Conservation (phyloP, 208 protist genomes). For the Leptomonas pyrrhocoris region DNA sequence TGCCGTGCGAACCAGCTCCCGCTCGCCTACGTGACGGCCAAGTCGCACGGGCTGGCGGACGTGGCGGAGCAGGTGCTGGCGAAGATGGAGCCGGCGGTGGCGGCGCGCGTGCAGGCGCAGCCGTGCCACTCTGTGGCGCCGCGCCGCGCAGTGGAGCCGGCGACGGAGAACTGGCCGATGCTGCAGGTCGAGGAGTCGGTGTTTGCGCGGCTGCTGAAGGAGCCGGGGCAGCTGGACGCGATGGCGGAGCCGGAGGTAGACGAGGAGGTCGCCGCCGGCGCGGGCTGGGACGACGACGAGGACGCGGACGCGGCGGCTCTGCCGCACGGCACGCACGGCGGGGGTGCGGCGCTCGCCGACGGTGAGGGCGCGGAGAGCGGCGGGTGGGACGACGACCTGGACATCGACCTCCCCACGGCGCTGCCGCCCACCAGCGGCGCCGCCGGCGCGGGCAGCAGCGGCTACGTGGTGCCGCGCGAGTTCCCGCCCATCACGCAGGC, state of each 20-base stretch:
- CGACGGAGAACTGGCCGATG: constrained; percentile 84
- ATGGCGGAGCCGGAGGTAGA: constrained; percentile 35
- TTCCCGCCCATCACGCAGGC: constrained; percentile 56
- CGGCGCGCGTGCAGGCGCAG: constrained; percentile 36
- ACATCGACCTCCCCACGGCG: constrained; percentile 60
- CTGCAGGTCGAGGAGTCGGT: constrained; percentile 79
- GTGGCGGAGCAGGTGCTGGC: constrained; percentile 57
- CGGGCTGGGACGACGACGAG: constrained; percentile 66
- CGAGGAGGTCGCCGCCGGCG: constrained; percentile 39
- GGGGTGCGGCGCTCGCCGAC: constrained; percentile 16
- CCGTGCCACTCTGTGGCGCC: constrained; percentile 1
- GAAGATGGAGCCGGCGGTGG: constrained; percentile 59
- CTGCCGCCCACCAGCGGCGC: constrained; percentile 7
- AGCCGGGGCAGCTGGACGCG: constrained; percentile 54
- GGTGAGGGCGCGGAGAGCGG: constrained; percentile 37
- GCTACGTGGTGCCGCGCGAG: constrained; percentile 54
- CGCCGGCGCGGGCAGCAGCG: constrained; percentile 12
- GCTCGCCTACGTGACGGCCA: constrained; percentile 29
- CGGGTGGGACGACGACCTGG: constrained; percentile 81
- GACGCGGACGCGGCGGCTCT: constrained; percentile 28
- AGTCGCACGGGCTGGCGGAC: constrained; percentile 89
- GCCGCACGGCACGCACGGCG: constrained; percentile 2
- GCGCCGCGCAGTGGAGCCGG: constrained; percentile 28
- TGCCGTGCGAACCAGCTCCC: constrained; percentile 66
- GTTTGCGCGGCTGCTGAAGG: constrained; percentile 75